A percentile compares a stretch with the other conserved stretches of the same genome.
phyloP scores from a whole-genome alignment of 2,329 filamentous ascomycete species.

The Falciphora oryzae region DNA sequence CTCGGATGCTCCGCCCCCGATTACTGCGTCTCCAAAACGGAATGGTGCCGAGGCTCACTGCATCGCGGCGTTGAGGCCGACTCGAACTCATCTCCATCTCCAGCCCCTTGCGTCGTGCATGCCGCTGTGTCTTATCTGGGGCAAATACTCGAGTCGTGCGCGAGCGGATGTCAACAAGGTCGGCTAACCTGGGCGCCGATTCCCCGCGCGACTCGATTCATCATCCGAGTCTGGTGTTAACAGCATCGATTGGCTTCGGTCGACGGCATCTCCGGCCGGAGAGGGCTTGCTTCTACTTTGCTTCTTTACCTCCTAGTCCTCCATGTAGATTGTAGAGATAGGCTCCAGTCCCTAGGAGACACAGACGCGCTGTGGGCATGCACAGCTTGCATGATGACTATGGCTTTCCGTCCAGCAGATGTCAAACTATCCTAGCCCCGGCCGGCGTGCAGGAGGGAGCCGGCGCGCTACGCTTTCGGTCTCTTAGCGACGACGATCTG shows the following conservation, averaged over 20 bases:
- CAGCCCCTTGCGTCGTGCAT: background rate
- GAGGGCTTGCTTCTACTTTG: no score
- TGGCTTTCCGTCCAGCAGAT: no score
- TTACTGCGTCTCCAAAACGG: background rate
- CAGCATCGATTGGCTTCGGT: background rate
- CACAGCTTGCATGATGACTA: no score
- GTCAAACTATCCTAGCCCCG: no score
- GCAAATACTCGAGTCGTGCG: background rate
- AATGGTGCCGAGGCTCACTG: background rate
- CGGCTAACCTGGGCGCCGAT: background rate
- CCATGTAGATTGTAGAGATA: no score
- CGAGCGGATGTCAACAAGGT: background rate
- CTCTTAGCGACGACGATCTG: background rate
- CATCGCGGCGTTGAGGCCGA: background rate
- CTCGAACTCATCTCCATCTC: background rate
- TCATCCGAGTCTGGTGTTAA: background rate
- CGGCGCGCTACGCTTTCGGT: background rate
- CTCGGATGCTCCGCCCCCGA: background rate
- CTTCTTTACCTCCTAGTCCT: no score
- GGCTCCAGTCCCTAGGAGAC: background rate
- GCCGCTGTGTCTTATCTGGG: background rate
- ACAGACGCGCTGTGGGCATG: background rate
- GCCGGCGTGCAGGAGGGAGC: no score
- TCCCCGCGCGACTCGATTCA: background rate
- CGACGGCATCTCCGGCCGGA: background rate